A percentile compares a stretch with the other conserved stretches of the same genome.
phyloP scores from a whole-genome alignment of 2,329 filamentous ascomycete genomes.

The Paraconiothyrium sp. region DNA sequence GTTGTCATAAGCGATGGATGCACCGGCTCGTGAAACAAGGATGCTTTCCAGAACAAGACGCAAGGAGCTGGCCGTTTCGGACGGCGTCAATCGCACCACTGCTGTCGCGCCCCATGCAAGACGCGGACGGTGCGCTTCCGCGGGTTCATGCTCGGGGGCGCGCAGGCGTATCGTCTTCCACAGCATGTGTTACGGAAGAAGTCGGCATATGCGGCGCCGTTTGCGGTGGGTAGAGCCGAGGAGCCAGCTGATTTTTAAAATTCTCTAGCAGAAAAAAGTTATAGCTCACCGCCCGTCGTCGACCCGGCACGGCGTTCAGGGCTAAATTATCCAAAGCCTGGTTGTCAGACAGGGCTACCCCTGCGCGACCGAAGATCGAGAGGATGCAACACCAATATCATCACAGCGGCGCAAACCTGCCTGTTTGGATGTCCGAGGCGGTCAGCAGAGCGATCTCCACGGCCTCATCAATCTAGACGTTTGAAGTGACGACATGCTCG shows the following conservation, averaged over 20 bases:
- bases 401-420: constrained; percentile 24
- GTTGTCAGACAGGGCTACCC: constrained; percentile 28
- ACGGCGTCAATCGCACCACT: constrained; percentile 11
- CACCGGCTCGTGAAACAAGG: constrained; percentile 38
- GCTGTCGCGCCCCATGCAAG: background rate
- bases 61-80: constrained; percentile 22
- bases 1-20: constrained; percentile 31
- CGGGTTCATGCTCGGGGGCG: background rate
- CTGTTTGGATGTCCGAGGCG: constrained; percentile 37
- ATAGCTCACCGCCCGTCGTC: constrained; percentile 43
- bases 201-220: constrained; percentile 11
- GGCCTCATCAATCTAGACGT: background rate
- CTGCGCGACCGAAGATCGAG: constrained; percentile 34
- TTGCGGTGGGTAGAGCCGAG: constrained; percentile 29
- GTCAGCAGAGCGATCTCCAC: constrained; percentile 38
- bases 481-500: constrained; percentile 12
- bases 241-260: constrained; percentile 28
- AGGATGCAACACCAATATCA: constrained; percentile 48
- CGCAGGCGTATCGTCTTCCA: background rate
- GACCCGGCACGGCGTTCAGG: constrained; percentile 36
- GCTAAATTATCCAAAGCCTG: constrained; percentile 39
- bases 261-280: constrained; percentile 32
- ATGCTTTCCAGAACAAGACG: constrained; percentile 30
- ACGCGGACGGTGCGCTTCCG: background rate
- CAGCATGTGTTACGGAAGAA: constrained; percentile 1